phyloP scores from a whole-genome alignment of 2,329 filamentous ascomycete genomes.

The Dendrostoma leiphaemia region DNA sequence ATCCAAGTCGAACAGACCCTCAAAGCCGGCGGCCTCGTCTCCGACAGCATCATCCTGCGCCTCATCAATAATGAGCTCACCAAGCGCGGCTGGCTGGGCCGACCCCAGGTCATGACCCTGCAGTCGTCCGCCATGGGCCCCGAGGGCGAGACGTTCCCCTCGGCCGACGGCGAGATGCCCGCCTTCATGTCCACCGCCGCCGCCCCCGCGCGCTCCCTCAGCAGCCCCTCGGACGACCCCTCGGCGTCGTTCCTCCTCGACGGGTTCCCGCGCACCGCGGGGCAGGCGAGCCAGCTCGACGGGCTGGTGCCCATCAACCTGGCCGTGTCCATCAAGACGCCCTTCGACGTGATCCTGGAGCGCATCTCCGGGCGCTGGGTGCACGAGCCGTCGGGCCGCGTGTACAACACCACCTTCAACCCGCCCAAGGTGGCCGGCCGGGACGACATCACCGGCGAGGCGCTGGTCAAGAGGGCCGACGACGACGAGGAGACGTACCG shows the following conservation, averaged over 20 bases:
- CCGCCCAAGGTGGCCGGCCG: conserved; percentile 74
- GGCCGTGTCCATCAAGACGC: conserved; percentile 83
- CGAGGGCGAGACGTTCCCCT: conserved; percentile 24
- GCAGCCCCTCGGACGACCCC: conserved; percentile 63
- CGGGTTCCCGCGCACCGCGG: conserved; percentile 86
- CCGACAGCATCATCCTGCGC: conserved; percentile 86
- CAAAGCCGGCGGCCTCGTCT: conserved; percentile 84
- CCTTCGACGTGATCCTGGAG: conserved; percentile 80
- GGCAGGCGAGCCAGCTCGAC: conserved; percentile 77
- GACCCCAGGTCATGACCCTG: conserved; percentile 51
- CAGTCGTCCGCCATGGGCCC: conserved; percentile 44
- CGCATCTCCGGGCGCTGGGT: conserved; percentile 93
- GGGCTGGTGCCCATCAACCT: conserved; percentile 89
- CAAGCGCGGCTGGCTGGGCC: conserved; percentile 75
- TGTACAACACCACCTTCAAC: conserved; percentile 96
- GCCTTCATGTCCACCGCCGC: conserved; percentile 39
- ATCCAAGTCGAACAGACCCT: conserved; percentile 89
- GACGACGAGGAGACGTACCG: conserved; percentile 87
- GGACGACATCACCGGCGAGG: conserved; percentile 90
- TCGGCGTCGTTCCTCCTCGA: conserved; percentile 91
- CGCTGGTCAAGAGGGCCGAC: conserved; percentile 76
- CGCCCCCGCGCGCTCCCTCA: conserved; percentile 35
- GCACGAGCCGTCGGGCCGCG: conserved; percentile 83
- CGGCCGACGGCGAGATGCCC: conserved; percentile 34
- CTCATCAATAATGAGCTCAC: conserved; percentile 89